Percentiles rank a stretch among this genome's conserved stretches.
Conservation (phyloP, 176 grass and related monocot genomes). For the Bromus sterilis region DNA sequence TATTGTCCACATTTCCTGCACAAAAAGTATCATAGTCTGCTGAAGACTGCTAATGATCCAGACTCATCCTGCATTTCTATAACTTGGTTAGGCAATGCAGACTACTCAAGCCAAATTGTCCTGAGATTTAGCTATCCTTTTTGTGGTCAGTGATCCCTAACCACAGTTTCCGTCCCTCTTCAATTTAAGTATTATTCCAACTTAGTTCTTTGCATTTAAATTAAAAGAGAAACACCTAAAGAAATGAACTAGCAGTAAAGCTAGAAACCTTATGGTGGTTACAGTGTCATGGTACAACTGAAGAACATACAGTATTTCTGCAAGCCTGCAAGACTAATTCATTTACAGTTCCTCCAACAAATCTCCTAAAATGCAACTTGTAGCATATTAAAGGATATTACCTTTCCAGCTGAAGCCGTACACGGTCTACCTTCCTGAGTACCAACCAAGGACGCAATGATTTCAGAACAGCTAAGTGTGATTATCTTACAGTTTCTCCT, state of each 20-base stretch:
- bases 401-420: constrained; percentile 70
- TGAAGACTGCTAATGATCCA: neutral
- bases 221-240: neutral
- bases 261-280: neutral
- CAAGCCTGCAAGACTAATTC: constrained; percentile 9
- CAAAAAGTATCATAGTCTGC: neutral
- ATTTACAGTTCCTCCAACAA: neutral
- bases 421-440: constrained; percentile 68
- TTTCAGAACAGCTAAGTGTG: constrained; percentile 18
- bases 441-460: constrained; percentile 26
- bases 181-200: neutral
- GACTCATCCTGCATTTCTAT: neutral
- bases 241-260: constrained; percentile 7
- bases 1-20: neutral
- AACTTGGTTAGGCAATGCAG: neutral
- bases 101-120: neutral
- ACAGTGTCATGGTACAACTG: neutral
- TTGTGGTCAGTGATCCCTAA: neutral
- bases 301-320: neutral
- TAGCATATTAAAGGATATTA: constrained; percentile 31
- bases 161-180: neutral
- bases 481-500: constrained; percentile 14
- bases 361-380: neutral
- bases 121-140: neutral
- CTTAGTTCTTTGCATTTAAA: neutral